phyloP scores from a whole-genome alignment of 306 rosid species.

The Prunus kanzakura region DNA sequence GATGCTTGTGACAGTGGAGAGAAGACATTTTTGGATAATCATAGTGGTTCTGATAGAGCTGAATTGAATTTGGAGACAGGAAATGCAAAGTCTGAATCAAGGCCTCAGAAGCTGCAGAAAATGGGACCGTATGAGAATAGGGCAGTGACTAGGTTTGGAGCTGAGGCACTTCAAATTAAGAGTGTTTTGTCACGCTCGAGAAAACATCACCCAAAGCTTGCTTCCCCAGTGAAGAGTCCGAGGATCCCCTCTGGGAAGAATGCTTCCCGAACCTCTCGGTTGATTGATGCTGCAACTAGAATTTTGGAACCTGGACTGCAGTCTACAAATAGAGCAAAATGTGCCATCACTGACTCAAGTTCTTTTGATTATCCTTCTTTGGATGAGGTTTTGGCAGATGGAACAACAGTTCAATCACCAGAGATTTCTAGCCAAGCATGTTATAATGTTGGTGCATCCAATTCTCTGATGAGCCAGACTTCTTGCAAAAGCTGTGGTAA shows the following conservation, averaged over 20 bases:
- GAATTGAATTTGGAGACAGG: slow-evolving; percentile 47
- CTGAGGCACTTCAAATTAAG: slow-evolving; percentile 71
- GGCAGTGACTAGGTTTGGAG: slow-evolving; percentile 65
- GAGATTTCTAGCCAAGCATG: slow-evolving; percentile 29
- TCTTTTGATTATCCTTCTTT: slow-evolving; percentile 34
- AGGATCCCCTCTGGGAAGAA: slow-evolving; percentile 50
- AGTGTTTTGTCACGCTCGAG: slow-evolving; percentile 66
- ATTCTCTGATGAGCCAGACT: slow-evolving; percentile 43
- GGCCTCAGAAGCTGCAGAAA: slow-evolving; percentile 89
- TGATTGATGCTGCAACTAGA: slow-evolving; percentile 79
- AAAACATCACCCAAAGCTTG: slow-evolving; percentile 61
- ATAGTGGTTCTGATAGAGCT: slow-evolving; percentile 34
- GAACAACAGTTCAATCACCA: slow-evolving; percentile 17
- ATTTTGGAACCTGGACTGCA: slow-evolving; percentile 90
- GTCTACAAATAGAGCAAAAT: slow-evolving; percentile 46
- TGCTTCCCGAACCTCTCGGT: slow-evolving; percentile 59
- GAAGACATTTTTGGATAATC: slow-evolving; percentile 17
- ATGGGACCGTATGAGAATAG: slow-evolving; percentile 50
- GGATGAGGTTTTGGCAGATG: slow-evolving; percentile 23
- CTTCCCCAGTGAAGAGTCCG: slow-evolving; percentile 64
- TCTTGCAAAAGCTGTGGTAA: slow-evolving; percentile 72
- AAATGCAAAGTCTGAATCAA: slow-evolving; percentile 52
- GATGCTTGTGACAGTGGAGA: slow-evolving; percentile 33
- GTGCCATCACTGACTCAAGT: slow-evolving; percentile 44
- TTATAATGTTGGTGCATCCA: slow-evolving; percentile 27